Evolutionary conservation across 176 grass and related monocot genomes (phyloP).

Genomic region (Carex cristatella): DNA sequence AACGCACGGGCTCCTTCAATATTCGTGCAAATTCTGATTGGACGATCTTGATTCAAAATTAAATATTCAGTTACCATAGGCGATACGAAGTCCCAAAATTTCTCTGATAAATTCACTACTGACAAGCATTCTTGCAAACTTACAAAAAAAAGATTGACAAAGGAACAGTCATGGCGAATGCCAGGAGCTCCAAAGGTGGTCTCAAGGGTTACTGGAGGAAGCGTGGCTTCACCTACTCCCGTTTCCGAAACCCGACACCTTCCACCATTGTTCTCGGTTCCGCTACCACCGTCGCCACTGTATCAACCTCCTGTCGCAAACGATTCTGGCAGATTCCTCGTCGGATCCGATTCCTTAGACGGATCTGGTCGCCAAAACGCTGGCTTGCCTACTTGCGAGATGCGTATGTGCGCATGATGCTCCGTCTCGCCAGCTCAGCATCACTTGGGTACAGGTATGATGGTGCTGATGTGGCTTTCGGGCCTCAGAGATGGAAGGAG

Average conservation of each 20-base stretch:
- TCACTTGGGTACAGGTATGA: slow-evolving; percentile 24
- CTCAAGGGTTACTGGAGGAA: slow-evolving; percentile 65
- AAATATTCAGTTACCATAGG: too few relatives aligned
- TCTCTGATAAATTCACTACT: too few relatives aligned
- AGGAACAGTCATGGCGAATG: slow-evolving; percentile 17
- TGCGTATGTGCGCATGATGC: slow-evolving; percentile 64
- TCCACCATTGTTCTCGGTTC: slow-evolving; percentile 30
- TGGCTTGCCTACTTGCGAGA: slow-evolving; percentile 39
- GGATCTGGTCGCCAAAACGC: slow-evolving; percentile 39
- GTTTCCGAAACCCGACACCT: slow-evolving; percentile 29
- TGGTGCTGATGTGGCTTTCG: slow-evolving; percentile 17
- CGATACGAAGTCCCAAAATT: too few relatives aligned
- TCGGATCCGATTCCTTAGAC: slow-evolving; percentile 27
- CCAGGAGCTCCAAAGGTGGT: slow-evolving; percentile 32
- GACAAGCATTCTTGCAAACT: background rate
- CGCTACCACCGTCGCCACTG: too few relatives aligned
- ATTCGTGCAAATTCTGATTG: background rate
- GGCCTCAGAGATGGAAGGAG: slow-evolving; percentile 36
- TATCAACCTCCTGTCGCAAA: background rate
- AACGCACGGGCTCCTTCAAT: too few relatives aligned
- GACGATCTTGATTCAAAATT: background rate
- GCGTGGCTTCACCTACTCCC: slow-evolving; percentile 34
- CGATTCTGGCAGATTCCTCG: slow-evolving; percentile 37
- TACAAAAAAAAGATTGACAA: background rate
- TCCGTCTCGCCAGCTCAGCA: slow-evolving; percentile 39